Base-by-base conservation (phyloP, 1,284 basidiomycete genomes). In the Ustilago shanxiensis region DNA sequence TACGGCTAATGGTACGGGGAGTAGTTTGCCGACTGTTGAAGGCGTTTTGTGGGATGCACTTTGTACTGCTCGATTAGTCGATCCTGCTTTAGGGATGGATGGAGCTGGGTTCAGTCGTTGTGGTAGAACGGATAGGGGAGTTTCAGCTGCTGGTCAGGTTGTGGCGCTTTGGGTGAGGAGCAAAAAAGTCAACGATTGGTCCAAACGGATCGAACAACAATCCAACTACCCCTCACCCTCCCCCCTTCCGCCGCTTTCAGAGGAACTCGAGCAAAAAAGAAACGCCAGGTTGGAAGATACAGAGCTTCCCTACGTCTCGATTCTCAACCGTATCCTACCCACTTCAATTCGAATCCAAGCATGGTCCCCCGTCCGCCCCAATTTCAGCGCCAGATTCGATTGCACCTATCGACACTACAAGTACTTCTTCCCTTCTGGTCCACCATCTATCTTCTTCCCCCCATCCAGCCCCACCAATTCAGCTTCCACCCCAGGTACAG, bases 321-420 rank as follows among this genome's bases (percentile, higher is more conserved):
- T 93, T 50, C 90, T 99, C 47, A 99, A 99, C 87, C 90, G 91
- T n/a, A 88, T 97, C 44, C 91, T 99, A 0, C 97, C 96, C 0
- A 89, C 91, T 0, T 93, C 94, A 0, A 95, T 99, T 81, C 92
- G 95, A 24, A 88, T 98, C n/a, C 89, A 95, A 59, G 95, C 93
- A 3, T 99, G 96, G 96, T 95, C 95, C 3, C 94, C 95, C 11
- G 92, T 98, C n/a, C 85, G 90, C 0, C 84, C 89, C 7, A 86
- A 88, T 37, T 99, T 99, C 86, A 95, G 95, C 41, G 91, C 95
- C 2, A 91, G 96, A 2, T 96, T 94, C 88, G 92, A 92, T 24
- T 98, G 95, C 88, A 88, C 88, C 64, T 91, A 90, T 82, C 89
- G 96, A 37, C 96, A 99, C 86, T 99, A 99, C 91, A 98, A 98